A percentile compares a stretch with the other conserved stretches of the same genome.
phyloP scores from a whole-genome alignment of 2,329 filamentous ascomycete genomes.

The Venturia asperata region DNA sequence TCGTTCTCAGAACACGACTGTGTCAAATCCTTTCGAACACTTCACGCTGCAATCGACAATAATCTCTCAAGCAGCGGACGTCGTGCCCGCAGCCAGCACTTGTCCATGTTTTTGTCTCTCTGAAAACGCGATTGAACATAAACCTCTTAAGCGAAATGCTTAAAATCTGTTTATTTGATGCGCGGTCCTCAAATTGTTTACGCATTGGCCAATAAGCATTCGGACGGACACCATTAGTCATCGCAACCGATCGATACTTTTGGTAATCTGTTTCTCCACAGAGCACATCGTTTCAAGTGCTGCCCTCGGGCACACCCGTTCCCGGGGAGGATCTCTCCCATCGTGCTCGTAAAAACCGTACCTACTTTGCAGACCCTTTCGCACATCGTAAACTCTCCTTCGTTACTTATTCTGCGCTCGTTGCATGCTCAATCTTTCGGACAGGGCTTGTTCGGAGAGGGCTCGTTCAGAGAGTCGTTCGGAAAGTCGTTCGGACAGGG shows the following conservation, averaged over 20 bases:
- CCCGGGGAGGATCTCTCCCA: background rate
- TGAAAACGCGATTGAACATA: background rate
- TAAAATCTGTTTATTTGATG: background rate
- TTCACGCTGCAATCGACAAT: too few relatives aligned
- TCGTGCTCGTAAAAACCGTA: background rate
- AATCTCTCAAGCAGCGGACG: too few relatives aligned
- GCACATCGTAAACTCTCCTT: too few relatives aligned
- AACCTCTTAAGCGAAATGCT: background rate
- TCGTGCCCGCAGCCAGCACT: background rate
- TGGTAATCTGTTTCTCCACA: background rate
- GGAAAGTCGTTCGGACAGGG: too few relatives aligned
- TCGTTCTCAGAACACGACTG: background rate
- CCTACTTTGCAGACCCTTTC: too few relatives aligned
- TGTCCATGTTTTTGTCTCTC: background rate
- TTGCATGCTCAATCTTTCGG: background rate
- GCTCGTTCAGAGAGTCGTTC: too few relatives aligned
- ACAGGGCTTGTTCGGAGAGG: too few relatives aligned
- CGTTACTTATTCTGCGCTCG: background rate
- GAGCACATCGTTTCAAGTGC: background rate
- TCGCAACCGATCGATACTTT: too few relatives aligned
- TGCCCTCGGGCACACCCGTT: background rate
- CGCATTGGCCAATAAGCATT: background rate
- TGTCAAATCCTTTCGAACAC: too few relatives aligned
- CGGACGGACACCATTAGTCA: background rate
- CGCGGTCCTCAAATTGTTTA: background rate